A percentile compares a stretch with the other conserved stretches of the same genome.
phyloP scores from a whole-genome alignment of 164 flowering plant genomes.

The Nymphaea colorata region DNA sequence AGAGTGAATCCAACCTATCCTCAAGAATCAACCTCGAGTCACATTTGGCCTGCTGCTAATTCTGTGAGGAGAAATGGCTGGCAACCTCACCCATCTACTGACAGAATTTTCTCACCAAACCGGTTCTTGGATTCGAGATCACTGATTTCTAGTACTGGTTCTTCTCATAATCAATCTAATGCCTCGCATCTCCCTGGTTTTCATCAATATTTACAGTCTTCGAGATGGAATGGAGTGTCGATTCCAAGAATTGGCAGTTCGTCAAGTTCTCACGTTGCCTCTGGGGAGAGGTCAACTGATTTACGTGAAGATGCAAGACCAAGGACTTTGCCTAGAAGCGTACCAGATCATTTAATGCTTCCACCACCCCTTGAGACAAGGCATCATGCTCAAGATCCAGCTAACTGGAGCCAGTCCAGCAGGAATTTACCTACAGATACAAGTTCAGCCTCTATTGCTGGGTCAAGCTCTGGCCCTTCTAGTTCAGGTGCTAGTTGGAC shows the following conservation, averaged over 20 bases:
- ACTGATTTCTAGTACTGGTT: constrained; percentile 13
- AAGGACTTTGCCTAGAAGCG: constrained; percentile 29
- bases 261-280: constrained; percentile 16
- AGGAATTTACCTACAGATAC: constrained; percentile 31
- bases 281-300: constrained; percentile 20
- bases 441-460: constrained; percentile 39
- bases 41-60: constrained; percentile 18
- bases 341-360: constrained; percentile 46
- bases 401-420: constrained; percentile 24
- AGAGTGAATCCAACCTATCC: constrained; percentile 17
- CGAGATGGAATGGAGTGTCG: constrained; percentile 29
- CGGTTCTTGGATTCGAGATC: constrained; percentile 22
- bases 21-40: constrained; percentile 23
- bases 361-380: constrained; percentile 30
- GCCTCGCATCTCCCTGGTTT: constrained; percentile 14
- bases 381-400: constrained; percentile 22
- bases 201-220: constrained; percentile 21
- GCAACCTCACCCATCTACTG: not conserved
- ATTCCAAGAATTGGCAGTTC: constrained; percentile 31
- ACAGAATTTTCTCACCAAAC: not conserved
- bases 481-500: constrained; percentile 28
- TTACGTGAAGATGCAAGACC: constrained; percentile 25
- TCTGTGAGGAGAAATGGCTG: not conserved
- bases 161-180: constrained; percentile 19
- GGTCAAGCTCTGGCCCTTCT: constrained; percentile 30